Evolutionary conservation across 1,284 basidiomycete species (phyloP).

Genomic region (Gymnopus androsaceus): DNA sequence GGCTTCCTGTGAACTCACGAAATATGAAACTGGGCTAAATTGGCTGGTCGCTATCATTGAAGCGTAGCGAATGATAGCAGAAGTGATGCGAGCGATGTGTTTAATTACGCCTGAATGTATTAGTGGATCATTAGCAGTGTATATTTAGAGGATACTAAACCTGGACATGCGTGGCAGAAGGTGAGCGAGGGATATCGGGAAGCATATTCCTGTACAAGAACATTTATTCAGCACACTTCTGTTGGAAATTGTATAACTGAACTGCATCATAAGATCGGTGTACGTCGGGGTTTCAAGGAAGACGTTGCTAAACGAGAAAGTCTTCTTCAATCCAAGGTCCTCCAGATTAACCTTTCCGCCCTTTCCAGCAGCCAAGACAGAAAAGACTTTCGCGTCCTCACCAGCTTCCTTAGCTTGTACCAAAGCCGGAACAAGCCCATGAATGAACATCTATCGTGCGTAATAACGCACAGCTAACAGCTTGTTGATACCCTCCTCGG

Average conservation of each 20-base stretch:
- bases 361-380: constrained; percentile 12
- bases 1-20: constrained; percentile 27
- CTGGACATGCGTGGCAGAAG: constrained; percentile 9
- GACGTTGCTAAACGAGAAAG: background rate
- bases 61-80: background rate
- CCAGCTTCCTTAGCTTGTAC: constrained; percentile 27
- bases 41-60: background rate
- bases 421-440: constrained; percentile 31
- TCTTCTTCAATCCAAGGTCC: constrained; percentile 14
- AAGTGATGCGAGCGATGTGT: constrained; percentile 26
- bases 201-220: constrained; percentile 6
- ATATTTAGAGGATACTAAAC: too few relatives aligned
- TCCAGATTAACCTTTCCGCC: constrained; percentile 1
- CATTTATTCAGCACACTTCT: background rate
- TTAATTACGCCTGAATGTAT: too few relatives aligned
- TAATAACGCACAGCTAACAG: constrained; percentile 51
- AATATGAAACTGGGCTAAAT: background rate
- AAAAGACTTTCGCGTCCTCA: constrained; percentile 22
- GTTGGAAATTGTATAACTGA: background rate
- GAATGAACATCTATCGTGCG: constrained; percentile 27
- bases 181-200: constrained; percentile 3
- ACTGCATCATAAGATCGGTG: constrained; percentile 11
- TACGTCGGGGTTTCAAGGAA: background rate
- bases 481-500: constrained; percentile 48
- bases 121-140: too few relatives aligned